These are phyloP conservation scores for Dictyostelium intermedium DNA, from an alignment of 78 protist species.

Conservation along the genomic window DNA sequence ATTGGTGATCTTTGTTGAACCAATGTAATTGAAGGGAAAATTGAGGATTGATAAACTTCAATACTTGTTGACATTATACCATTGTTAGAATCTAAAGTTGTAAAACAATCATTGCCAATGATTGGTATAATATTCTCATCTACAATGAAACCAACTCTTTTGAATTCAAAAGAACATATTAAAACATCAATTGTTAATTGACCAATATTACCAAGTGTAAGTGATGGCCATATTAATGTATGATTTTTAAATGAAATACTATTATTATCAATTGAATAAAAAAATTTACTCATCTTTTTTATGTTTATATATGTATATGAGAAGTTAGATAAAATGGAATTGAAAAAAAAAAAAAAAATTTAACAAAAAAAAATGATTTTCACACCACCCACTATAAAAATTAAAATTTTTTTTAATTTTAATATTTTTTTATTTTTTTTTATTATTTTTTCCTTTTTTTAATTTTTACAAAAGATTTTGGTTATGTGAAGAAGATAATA, in stretches of 20 bases:
- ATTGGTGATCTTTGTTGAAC: slow-evolving; percentile 80
- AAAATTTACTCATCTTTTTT: not conserved
- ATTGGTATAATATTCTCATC: slow-evolving; percentile 62
- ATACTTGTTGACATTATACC: slow-evolving; percentile 32
- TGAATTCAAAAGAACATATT: slow-evolving; percentile 34
- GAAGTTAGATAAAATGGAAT: not conserved
- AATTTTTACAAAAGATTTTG: not conserved
- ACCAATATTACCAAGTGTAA: slow-evolving; percentile 65
- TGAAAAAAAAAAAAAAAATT: no score
- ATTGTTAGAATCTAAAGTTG: not conserved
- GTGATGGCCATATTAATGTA: slow-evolving; percentile 64
- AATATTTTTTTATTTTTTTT: no score
- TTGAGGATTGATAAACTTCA: slow-evolving; percentile 40
- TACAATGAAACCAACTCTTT: slow-evolving; percentile 47
- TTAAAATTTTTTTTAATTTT: no score
- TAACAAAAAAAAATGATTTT: no score
- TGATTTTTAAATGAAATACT: not conserved
- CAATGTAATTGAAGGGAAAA: slow-evolving; percentile 8
- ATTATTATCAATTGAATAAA: not conserved
- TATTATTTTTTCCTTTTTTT: no score
- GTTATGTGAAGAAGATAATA: slow-evolving; percentile 22
- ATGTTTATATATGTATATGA: not conserved
- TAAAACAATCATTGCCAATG: slow-evolving; percentile 53
- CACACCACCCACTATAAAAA: no score
- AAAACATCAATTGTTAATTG: slow-evolving; percentile 51